A percentile compares a stretch with the other conserved stretches of the same genome.
Conservation (phyloP, 73 alveolate genomes). For the Effrenium voratum region DNA sequence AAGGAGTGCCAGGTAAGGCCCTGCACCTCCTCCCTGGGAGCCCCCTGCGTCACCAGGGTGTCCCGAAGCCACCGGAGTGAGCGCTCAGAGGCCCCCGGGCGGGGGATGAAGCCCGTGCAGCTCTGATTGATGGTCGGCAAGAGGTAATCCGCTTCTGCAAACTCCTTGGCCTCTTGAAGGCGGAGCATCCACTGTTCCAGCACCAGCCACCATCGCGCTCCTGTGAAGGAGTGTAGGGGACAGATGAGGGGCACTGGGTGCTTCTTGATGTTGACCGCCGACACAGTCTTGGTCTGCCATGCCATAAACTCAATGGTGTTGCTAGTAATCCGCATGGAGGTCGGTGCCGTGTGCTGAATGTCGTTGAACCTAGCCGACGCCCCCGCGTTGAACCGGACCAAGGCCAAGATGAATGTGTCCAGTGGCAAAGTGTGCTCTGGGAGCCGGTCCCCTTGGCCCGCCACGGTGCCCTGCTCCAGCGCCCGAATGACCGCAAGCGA, state of each 20-base stretch:
- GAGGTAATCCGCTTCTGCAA: neutral
- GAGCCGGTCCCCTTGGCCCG: neutral
- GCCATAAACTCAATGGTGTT: neutral
- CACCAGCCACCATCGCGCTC: neutral
- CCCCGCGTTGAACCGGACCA: neutral
- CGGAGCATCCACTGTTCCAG: neutral
- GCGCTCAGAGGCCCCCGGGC: neutral
- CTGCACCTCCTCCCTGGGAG: neutral
- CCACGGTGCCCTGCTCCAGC: neutral
- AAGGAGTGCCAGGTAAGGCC: neutral
- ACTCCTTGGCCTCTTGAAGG: neutral
- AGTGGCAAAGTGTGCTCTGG: neutral
- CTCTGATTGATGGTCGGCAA: neutral
- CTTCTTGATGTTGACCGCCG: neutral
- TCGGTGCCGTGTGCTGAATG: neutral
- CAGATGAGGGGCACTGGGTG: neutral
- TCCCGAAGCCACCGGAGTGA: neutral
- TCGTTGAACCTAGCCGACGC: neutral
- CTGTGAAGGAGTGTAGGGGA: neutral
- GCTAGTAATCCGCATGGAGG: neutral
- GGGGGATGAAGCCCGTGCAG: neutral
- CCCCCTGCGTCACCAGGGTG: neutral
- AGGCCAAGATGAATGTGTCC: neutral
- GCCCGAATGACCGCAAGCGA: neutral
- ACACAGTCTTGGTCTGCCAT: slow-evolving; percentile 24